Conservation (phyloP, 352 stramenopile genomes). For the Elongisporangium senticosum region DNA sequence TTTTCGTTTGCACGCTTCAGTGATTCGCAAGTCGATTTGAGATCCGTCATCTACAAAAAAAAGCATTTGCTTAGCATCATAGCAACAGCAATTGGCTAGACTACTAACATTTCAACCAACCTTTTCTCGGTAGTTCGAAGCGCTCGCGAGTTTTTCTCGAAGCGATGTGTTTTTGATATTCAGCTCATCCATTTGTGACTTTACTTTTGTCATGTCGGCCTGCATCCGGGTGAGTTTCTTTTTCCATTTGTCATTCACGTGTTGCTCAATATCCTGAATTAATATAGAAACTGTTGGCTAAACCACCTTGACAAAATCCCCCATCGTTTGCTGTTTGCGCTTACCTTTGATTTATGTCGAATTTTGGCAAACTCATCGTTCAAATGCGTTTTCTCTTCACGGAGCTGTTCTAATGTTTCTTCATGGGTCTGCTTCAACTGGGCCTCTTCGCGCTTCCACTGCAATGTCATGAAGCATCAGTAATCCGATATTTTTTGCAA, state of each 20-base stretch:
- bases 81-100: background rate
- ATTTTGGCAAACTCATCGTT: slow-evolving; percentile 53
- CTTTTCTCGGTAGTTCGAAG: slow-evolving; percentile 63
- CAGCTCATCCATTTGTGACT: slow-evolving; percentile 69
- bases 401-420: slow-evolving; percentile 52
- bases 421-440: slow-evolving; percentile 44
- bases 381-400: slow-evolving; percentile 47
- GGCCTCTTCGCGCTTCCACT: slow-evolving; percentile 64
- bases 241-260: slow-evolving; percentile 75
- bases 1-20: slow-evolving; percentile 43
- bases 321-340: background rate
- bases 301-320: background rate
- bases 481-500: slow-evolving; percentile 3
- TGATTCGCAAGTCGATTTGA: slow-evolving; percentile 45
- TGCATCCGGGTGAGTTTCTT: slow-evolving; percentile 67
- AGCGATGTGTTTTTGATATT: slow-evolving; percentile 74
- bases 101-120: slow-evolving; percentile 19
- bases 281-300: background rate
- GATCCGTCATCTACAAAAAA: slow-evolving; percentile 40
- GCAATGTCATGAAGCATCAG: slow-evolving; percentile 1
- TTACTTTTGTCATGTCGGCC: slow-evolving; percentile 54
- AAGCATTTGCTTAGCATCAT: background rate
- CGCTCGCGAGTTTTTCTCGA: slow-evolving; percentile 59
- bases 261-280: slow-evolving; percentile 45
- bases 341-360: slow-evolving; percentile 53